Conservation (phyloP, 768 basidiomycete genomes). For the Russula vinacea region DNA sequence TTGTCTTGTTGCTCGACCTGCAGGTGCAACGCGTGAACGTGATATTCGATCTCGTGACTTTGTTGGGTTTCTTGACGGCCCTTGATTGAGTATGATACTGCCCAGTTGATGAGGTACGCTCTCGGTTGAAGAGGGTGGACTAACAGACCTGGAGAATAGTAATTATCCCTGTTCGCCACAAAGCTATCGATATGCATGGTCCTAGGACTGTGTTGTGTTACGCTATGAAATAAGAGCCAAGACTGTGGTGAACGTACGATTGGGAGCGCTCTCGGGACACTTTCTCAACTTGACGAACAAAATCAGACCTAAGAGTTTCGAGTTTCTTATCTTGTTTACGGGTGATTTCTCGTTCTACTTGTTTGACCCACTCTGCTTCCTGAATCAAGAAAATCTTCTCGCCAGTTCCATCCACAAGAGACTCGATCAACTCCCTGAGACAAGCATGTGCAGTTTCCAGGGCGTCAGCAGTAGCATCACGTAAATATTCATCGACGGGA, state of each 20-base stretch:
- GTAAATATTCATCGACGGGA: background rate
- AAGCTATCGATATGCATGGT: slow-evolving; percentile 12
- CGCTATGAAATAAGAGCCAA: background rate
- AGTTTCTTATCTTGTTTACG: slow-evolving; percentile 1
- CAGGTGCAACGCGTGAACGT: slow-evolving; percentile 12
- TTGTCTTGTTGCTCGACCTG: slow-evolving; percentile 17
- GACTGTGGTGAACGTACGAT: slow-evolving; percentile 7
- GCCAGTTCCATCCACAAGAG: slow-evolving; percentile 2
- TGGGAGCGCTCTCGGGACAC: slow-evolving; percentile 7
- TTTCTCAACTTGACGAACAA: slow-evolving; percentile 14
- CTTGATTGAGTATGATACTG: slow-evolving; percentile 16
- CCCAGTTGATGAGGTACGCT: background rate
- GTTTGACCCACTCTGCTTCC: slow-evolving; percentile 12
- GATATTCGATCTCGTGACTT: slow-evolving; percentile 22
- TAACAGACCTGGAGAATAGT: slow-evolving; percentile 11
- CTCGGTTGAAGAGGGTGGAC: background rate
- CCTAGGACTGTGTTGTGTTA: slow-evolving; percentile 1
- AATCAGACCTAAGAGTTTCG: background rate
- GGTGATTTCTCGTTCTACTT: slow-evolving; percentile 11
- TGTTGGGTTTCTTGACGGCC: slow-evolving; percentile 14
- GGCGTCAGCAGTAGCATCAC: background rate
- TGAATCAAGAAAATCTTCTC: slow-evolving; percentile 16
- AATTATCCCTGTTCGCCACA: slow-evolving; percentile 5
- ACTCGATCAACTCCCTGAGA: slow-evolving; percentile 10
- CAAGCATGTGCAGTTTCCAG: slow-evolving; percentile 7